Evolutionary conservation across 2,329 filamentous ascomycete species (phyloP).

Genomic region (Penicillium oxalicum): DNA sequence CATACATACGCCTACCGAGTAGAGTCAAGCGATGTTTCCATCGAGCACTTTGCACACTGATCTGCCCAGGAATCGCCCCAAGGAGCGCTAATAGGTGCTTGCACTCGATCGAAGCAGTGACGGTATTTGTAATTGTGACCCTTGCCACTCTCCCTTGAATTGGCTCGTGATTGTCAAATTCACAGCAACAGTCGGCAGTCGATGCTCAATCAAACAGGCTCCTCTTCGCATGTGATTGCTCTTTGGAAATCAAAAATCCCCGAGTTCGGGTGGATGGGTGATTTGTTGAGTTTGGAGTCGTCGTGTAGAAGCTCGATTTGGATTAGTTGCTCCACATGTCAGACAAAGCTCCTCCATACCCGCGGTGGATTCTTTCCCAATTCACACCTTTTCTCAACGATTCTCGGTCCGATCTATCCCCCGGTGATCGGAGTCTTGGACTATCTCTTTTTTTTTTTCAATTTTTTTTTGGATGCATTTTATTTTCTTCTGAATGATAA

Average conservation of each 20-base stretch:
- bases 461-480: background rate
- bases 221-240: background rate
- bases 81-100: no score
- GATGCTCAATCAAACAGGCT: background rate
- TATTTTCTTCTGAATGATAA: background rate
- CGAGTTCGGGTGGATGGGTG: background rate
- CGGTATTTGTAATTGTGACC: no score
- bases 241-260: background rate
- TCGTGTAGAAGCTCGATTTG: slow-evolving; percentile 6
- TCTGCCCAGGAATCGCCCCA: no score
- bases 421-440: background rate
- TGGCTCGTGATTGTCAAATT: no score
- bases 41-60: no score
- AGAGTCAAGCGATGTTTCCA: no score
- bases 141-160: no score
- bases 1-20: no score
- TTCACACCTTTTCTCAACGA: slow-evolving; percentile 7
- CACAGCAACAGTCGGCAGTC: no score
- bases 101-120: no score
- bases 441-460: background rate
- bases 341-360: background rate
- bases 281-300: slow-evolving; percentile 8
- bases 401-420: background rate
- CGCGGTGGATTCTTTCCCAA: slow-evolving; percentile 3
- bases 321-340: slow-evolving; percentile 11